Evolutionary conservation across 805 yeast genomes (phyloP).

Genomic region (Wickerhamomyces rabaulensis): DNA sequence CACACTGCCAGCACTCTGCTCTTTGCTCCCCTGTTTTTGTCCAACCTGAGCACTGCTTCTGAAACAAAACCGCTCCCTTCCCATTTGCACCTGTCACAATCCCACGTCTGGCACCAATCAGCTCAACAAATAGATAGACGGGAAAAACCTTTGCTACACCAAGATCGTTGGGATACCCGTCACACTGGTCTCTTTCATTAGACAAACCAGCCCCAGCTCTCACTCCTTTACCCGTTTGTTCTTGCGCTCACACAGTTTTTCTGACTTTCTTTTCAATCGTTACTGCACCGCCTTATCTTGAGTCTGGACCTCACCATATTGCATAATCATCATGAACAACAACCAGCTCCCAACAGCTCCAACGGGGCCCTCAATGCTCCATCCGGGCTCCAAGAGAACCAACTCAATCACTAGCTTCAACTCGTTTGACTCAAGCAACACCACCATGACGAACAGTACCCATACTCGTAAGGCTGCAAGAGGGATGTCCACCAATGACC

Average conservation of each 20-base stretch:
- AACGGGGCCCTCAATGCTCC: background rate
- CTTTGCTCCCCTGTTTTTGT: background rate
- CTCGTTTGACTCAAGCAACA: conserved; percentile 12
- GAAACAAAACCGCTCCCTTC: background rate
- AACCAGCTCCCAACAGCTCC: background rate
- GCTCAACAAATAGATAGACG: background rate
- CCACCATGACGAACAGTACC: conserved; percentile 3
- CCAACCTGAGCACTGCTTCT: background rate
- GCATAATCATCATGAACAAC: background rate
- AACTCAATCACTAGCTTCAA: conserved; percentile 19
- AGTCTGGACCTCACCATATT: background rate
- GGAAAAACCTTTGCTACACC: background rate
- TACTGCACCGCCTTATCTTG: background rate
- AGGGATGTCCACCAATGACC: conserved; percentile 20
- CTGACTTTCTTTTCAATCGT: background rate
- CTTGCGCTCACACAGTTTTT: background rate
- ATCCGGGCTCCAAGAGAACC: conserved; percentile 4
- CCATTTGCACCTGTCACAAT: background rate
- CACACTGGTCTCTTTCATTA: background rate
- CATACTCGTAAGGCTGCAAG: conserved; percentile 10
- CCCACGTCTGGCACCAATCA: background rate
- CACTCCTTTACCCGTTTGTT: background rate
- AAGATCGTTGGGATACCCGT: background rate
- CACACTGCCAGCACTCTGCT: background rate
- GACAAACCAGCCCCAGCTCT: background rate